Evolutionary conservation across 225 moss, liverwort and hornwort genomes (phyloP).

Genomic region (Bryum argenteum): DNA sequence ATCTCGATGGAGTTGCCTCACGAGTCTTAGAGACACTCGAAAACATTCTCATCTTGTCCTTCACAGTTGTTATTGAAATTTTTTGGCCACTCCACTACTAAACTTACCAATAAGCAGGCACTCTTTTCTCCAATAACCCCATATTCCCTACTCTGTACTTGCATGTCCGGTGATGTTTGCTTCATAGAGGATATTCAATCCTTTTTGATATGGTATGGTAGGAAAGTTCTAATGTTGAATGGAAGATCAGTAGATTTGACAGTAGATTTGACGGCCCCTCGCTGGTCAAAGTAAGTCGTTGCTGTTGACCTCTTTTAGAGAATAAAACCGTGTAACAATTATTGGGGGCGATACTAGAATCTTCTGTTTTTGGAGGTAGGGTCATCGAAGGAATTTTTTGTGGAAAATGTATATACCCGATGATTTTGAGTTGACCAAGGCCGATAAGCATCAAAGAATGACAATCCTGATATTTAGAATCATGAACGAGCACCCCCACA

Average conservation of each 20-base stretch:
- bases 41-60: not conserved
- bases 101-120: not conserved
- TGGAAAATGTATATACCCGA: not conserved
- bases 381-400: not conserved
- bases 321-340: not conserved
- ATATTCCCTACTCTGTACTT: not conserved
- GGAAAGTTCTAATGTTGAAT: no score
- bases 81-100: not conserved
- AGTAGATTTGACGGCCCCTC: no score
- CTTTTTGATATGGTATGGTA: no score
- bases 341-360: not conserved
- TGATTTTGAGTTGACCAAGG: not conserved
- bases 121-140: constrained; percentile 23
- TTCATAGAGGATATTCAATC: no score
- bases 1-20: constrained; percentile 24
- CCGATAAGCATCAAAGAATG: not conserved
- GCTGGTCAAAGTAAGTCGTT: no score
- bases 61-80: constrained; percentile 6
- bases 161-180: no score
- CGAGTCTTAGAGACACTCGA: not conserved
- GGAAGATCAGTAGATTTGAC: no score
- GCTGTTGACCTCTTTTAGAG: no score
- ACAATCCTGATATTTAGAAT: not conserved
- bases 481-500: not conserved
- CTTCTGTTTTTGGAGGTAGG: not conserved